Evolutionary conservation across 192 early-diverging fungal genomes (phyloP).

Genomic region (Coemansia furcata): DNA sequence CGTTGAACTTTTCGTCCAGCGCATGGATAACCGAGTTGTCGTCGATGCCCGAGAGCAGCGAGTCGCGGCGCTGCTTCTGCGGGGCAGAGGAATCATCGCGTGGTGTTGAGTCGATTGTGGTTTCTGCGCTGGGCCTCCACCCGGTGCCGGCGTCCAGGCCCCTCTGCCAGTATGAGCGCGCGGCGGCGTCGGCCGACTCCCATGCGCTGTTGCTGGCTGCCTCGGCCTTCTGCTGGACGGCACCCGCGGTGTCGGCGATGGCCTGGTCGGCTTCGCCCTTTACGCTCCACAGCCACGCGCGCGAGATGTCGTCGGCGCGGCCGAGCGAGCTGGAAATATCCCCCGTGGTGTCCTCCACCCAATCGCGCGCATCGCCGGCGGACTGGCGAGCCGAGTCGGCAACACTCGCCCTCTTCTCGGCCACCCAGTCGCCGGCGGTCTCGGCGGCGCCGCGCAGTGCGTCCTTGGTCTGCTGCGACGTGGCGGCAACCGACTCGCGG

Average conservation of each 20-base stretch:
- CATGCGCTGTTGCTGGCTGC: conserved; percentile 12
- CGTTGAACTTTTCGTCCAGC: conserved; percentile 42
- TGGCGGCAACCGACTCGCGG: neutral
- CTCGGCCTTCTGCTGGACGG: conserved; percentile 7
- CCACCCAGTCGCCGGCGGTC: conserved; percentile 20
- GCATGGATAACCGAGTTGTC: conserved; percentile 25
- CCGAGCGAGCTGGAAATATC: neutral
- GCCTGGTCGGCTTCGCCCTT: conserved; percentile 15
- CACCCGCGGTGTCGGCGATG: conserved; percentile 17
- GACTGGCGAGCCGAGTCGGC: neutral
- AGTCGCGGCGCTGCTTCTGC: conserved; percentile 24
- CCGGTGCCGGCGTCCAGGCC: neutral
- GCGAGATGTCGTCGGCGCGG: conserved; percentile 11
- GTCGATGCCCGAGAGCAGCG: conserved; percentile 6
- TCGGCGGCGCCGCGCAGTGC: conserved; percentile 1
- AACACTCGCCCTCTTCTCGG: neutral
- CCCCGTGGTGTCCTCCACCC: neutral
- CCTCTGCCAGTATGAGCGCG: neutral
- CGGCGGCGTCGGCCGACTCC: conserved; percentile 7
- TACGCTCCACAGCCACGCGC: conserved; percentile 15
- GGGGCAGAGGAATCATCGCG: neutral
- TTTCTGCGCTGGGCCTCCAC: neutral
- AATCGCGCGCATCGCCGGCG: conserved; percentile 1
- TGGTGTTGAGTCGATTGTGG: neutral
- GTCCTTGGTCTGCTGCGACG: neutral